Conservation (phyloP, 108 stramenopile genomes). For the Pseudonitzschia multistriata region DNA sequence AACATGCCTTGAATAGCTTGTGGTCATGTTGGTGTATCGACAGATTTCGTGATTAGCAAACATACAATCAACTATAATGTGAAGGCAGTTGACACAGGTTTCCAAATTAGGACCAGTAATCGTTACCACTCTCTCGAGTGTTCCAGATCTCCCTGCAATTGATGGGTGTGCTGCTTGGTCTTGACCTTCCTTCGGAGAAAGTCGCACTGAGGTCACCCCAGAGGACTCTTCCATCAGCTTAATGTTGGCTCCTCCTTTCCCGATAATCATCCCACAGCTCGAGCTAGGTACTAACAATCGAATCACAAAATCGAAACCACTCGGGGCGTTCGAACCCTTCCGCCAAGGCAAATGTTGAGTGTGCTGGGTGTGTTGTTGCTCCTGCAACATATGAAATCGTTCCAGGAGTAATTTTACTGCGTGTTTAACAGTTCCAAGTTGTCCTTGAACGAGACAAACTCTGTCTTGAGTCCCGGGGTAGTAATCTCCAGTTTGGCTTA, state of each 20-base stretch:
- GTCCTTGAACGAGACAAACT: slow-evolving; percentile 79
- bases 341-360: slow-evolving; percentile 43
- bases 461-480: slow-evolving; percentile 76
- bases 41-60: slow-evolving; percentile 64
- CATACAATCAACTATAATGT: slow-evolving; percentile 63
- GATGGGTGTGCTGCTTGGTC: slow-evolving; percentile 23
- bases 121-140: slow-evolving; percentile 68
- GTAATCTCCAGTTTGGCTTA: slow-evolving; percentile 76
- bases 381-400: slow-evolving; percentile 56
- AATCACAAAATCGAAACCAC: slow-evolving; percentile 53
- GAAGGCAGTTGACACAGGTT: slow-evolving; percentile 47
- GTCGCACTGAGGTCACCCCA: slow-evolving; percentile 59
- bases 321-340: slow-evolving; percentile 10
- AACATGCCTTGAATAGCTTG: slow-evolving; percentile 59
- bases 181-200: slow-evolving; percentile 60
- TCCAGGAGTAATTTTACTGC: slow-evolving; percentile 60
- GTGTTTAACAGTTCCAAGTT: slow-evolving; percentile 52
- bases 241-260: slow-evolving; percentile 74
- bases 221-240: slow-evolving; percentile 71
- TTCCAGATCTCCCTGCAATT: slow-evolving; percentile 23
- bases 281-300: slow-evolving; percentile 73
- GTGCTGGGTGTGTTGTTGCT: slow-evolving; percentile 49
- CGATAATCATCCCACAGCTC: slow-evolving; percentile 84
- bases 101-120: slow-evolving; percentile 59
- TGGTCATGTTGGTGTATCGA: slow-evolving; percentile 80